These are phyloP conservation scores for Pisolithus sp. DNA, from an alignment of 768 basidiomycete species.

Conservation along the genomic window DNA sequence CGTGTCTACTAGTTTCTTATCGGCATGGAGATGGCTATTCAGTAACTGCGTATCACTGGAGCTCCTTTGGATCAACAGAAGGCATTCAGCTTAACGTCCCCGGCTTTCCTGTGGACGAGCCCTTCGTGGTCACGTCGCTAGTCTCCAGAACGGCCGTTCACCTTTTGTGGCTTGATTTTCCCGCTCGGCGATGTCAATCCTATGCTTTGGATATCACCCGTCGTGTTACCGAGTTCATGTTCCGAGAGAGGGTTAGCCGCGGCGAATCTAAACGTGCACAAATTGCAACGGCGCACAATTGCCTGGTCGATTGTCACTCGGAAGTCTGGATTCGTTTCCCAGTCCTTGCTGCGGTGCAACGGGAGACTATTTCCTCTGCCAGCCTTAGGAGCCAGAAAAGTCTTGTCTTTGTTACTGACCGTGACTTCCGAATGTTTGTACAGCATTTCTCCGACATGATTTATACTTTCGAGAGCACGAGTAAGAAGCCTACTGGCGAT, in stretches of 20 bases:
- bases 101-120: constrained; percentile 12
- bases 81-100: constrained; percentile 33
- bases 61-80: constrained; percentile 41
- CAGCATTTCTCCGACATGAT: constrained; percentile 38
- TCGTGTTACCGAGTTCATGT: constrained; percentile 47
- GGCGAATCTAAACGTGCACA: constrained; percentile 4
- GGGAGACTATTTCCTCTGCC: constrained; percentile 31
- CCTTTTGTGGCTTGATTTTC: constrained; percentile 34
- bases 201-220: constrained; percentile 42
- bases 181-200: constrained; percentile 29
- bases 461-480: constrained; percentile 35
- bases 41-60: constrained; percentile 42
- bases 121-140: constrained; percentile 37
- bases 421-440: constrained; percentile 23
- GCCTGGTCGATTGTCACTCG: constrained; percentile 41
- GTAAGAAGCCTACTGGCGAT: constrained; percentile 42
- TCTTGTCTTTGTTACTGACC: constrained; percentile 37
- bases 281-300: constrained; percentile 34
- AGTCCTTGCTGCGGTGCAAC: constrained; percentile 41
- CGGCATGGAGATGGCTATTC: constrained; percentile 5
- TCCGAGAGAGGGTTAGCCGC: constrained; percentile 35
- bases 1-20: constrained; percentile 36
- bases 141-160: constrained; percentile 33
- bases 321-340: constrained; percentile 54
- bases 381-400: constrained; percentile 20